phyloP scores from a whole-genome alignment of 164 flowering plant species.

The Hamamelis virginiana region DNA sequence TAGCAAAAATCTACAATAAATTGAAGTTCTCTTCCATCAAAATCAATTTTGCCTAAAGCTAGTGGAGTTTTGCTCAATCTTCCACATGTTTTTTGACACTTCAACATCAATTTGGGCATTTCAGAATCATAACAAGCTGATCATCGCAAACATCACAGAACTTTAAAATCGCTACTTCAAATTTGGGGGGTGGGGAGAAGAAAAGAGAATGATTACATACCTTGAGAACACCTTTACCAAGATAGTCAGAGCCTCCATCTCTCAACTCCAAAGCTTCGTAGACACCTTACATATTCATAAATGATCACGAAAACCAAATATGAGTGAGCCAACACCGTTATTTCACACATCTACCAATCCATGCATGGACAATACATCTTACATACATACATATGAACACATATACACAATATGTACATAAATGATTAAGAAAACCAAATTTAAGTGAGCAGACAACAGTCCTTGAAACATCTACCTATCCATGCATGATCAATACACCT shows the following conservation, averaged over 20 bases:
- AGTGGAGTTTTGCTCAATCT: no score
- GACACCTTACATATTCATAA: slow-evolving; percentile 25
- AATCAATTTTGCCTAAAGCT: no score
- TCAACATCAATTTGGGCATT: no score
- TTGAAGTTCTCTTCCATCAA: no score
- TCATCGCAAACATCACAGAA: background rate
- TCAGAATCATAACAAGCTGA: background rate
- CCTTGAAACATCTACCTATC: background rate
- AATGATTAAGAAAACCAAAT: background rate
- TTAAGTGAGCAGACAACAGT: no score
- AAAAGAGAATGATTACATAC: slow-evolving; percentile 13
- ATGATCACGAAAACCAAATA: background rate
- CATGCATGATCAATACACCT: background rate
- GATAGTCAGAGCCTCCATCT: slow-evolving; percentile 61
- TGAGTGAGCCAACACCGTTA: background rate
- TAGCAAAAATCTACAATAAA: background rate
- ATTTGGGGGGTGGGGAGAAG: no score
- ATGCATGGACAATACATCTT: background rate
- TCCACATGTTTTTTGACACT: no score
- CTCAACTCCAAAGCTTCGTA: slow-evolving; percentile 61
- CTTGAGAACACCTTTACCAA: slow-evolving; percentile 64
- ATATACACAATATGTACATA: no score
- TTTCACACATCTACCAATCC: background rate
- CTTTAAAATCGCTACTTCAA: background rate
- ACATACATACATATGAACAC: no score